These are phyloP conservation scores for Gossypium davidsonii DNA, from an alignment of 441 rosid genomes.

Conservation along the genomic window DNA sequence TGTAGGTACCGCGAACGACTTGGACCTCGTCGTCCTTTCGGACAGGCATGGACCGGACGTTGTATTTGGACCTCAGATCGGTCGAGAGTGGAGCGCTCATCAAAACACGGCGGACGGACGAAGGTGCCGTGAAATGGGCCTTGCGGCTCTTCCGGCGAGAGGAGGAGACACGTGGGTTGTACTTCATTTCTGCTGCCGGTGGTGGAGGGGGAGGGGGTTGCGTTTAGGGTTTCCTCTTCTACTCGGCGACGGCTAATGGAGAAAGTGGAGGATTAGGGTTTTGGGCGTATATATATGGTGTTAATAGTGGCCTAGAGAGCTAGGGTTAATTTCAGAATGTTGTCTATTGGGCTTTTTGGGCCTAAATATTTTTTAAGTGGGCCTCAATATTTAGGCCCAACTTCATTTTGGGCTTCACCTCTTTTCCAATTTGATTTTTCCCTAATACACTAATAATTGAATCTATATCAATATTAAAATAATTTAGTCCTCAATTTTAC, in stretches of 20 bases:
- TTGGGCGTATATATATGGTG: neutral
- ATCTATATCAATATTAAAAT: no score
- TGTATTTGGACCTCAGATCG: constrained; percentile 76
- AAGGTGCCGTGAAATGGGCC: constrained; percentile 75
- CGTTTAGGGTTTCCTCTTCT: neutral
- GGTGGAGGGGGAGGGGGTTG: neutral
- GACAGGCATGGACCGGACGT: constrained; percentile 70
- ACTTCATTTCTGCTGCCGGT: constrained; percentile 44
- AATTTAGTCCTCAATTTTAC: no score
- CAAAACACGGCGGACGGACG: constrained; percentile 56
- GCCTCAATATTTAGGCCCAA: neutral
- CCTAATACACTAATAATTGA: no score
- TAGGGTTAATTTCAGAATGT: neutral
- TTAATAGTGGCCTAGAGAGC: neutral
- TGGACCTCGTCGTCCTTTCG: constrained; percentile 82
- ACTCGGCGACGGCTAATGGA: neutral
- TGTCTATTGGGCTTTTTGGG: neutral
- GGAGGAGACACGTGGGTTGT: constrained; percentile 64
- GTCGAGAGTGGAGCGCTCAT: constrained; percentile 66
- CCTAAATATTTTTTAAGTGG: neutral
- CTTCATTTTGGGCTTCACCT: neutral
- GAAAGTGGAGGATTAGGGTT: neutral
- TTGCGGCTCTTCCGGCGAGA: constrained; percentile 81
- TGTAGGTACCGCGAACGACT: constrained; percentile 70
- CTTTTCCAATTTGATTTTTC: neutral